Percentiles rank a stretch among this genome's conserved stretches.
These are phyloP conservation scores for Backusella australiensis DNA, from an alignment of 192 early-diverging fungal species.

Conservation along the genomic window DNA sequence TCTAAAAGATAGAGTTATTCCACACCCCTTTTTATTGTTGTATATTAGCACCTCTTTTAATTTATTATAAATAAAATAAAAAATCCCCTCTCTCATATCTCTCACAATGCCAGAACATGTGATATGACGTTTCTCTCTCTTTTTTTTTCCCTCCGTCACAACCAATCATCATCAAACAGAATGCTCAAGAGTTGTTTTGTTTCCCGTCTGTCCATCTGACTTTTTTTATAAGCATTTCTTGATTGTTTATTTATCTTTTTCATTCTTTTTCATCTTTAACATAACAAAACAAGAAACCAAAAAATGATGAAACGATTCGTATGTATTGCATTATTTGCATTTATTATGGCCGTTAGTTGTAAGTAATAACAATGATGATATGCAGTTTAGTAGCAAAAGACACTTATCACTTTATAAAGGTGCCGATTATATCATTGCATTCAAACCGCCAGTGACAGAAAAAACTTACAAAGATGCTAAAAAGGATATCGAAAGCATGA, in stretches of 20 bases:
- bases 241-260: not conserved
- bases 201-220: not conserved
- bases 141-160: not conserved
- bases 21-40: not conserved
- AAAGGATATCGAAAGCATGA: slow-evolving; percentile 21
- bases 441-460: slow-evolving; percentile 8
- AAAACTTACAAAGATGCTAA: slow-evolving; percentile 13
- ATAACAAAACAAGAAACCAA: no score
- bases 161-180: not conserved
- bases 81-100: no score
- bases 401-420: not conserved
- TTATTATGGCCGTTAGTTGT: not conserved
- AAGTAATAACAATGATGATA: not conserved
- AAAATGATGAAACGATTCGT: not conserved
- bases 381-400: not conserved
- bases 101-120: not conserved
- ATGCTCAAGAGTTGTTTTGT: not conserved
- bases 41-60: not conserved
- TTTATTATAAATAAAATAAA: no score
- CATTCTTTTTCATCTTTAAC: not conserved
- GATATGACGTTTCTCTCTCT: not conserved
- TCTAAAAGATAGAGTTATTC: not conserved
- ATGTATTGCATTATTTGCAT: not conserved
- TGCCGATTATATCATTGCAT: slow-evolving; percentile 23
- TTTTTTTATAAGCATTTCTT: not conserved